Evolutionary conservation across 2,329 filamentous ascomycete genomes (phyloP).

Genomic region (Purpureocillium lavendulum): DNA sequence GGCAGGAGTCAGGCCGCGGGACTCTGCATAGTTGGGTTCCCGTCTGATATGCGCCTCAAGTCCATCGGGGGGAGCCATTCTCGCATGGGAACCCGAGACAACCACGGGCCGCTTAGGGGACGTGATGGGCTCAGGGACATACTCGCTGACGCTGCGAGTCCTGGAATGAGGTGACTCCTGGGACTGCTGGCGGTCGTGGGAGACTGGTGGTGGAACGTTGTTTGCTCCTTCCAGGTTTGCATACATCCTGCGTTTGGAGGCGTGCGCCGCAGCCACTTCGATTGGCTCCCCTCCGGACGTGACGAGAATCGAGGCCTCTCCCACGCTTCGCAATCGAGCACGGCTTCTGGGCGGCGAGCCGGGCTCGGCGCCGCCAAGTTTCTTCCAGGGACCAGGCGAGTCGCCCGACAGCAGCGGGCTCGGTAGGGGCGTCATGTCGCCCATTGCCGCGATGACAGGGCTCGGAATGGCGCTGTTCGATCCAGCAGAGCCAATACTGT

Average conservation of each 20-base stretch:
- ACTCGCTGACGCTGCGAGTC: constrained; percentile 84
- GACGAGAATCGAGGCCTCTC: constrained; percentile 34
- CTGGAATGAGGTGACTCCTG: constrained; percentile 41
- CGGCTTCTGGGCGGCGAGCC: constrained; percentile 28
- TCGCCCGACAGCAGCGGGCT: constrained; percentile 61
- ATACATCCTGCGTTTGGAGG: constrained; percentile 51
- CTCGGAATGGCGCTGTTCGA: constrained; percentile 64
- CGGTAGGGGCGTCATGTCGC: constrained; percentile 69
- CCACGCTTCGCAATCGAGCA: constrained; percentile 14
- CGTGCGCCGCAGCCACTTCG: constrained; percentile 39
- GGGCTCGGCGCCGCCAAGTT: constrained; percentile 34
- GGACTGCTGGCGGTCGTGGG: constrained; percentile 11
- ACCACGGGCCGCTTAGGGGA: constrained; percentile 66
- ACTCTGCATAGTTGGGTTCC: constrained; percentile 72
- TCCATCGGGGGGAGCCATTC: constrained; percentile 24
- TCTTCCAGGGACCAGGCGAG: constrained; percentile 60
- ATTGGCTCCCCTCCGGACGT: constrained; percentile 44
- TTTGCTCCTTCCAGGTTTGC: constrained; percentile 23
- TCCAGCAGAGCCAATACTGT: constrained; percentile 38
- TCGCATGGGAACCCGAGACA: constrained; percentile 54
- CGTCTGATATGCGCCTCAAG: constrained; percentile 51
- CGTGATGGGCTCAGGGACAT: constrained; percentile 63
- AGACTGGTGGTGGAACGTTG: constrained; percentile 19
- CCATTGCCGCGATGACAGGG: constrained; percentile 66
- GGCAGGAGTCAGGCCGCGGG: constrained; percentile 60